phyloP scores from a whole-genome alignment of 768 basidiomycete genomes.

The Austroboletus festivus region DNA sequence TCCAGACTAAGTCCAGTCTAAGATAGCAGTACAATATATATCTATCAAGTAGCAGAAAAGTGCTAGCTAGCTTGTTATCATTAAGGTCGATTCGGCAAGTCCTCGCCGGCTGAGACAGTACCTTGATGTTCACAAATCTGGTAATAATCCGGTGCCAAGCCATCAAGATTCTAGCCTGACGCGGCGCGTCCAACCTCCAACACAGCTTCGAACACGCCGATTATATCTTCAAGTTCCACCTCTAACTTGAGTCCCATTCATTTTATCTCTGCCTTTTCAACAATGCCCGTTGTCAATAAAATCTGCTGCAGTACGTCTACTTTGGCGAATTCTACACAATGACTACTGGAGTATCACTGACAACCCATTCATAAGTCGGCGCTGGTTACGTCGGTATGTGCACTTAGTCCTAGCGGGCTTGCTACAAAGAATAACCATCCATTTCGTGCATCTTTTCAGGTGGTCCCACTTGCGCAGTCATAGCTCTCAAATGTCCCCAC shows the following conservation, averaged over 20 bases:
- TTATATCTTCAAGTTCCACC: no score
- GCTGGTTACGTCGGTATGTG: slow-evolving; percentile 89
- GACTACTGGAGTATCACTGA: slow-evolving; percentile 2
- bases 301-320: slow-evolving; percentile 81
- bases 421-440: slow-evolving; percentile 6
- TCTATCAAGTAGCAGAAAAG: no score
- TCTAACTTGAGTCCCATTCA: no score
- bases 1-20: no score
- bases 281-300: slow-evolving; percentile 59
- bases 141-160: slow-evolving; percentile 3
- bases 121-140: not conserved
- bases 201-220: not conserved
- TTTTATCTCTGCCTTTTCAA: not conserved
- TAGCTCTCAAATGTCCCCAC: slow-evolving; percentile 89
- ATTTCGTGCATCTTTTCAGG: slow-evolving; percentile 45
- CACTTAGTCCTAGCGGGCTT: not conserved
- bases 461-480: slow-evolving; percentile 93
- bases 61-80: no score
- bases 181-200: not conserved
- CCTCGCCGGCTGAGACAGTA: no score
- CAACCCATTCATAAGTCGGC: slow-evolving; percentile 50
- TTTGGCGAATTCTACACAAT: not conserved
- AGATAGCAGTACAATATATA: no score
- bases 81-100: no score
- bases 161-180: not conserved